Evolutionary conservation across 495 filamentous ascomycete genomes (phyloP), one percentile per base, ranked within the genome.

Genomic region (Staphylotrichum tortipilum): DNA sequence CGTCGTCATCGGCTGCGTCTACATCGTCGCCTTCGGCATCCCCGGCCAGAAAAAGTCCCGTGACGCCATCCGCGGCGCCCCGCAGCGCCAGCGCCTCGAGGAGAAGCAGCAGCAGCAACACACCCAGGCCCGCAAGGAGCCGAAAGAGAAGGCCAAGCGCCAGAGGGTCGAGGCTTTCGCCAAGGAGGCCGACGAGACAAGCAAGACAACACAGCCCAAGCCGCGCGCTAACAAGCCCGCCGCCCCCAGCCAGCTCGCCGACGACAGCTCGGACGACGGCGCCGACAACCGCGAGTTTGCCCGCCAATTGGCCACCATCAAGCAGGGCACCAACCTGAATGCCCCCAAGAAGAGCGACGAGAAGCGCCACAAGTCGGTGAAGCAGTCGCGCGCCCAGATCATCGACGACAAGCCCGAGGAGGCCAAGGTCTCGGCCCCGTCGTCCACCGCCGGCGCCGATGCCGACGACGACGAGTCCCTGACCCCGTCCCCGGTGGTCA

Each of bases 391-490:
- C 23, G 75, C 75, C 28, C 68, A 71, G 42, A 64, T 72, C 49
- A 65, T 70, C 36, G 50, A 65, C 17, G 59, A 61, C 12, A 49
- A 47, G 29, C 57, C 51, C 42, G 51, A 52, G 21, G 59, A 68
- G 15, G 64, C 51, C 54, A 75, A 73, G 52, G 60, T 65, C 28
- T 75, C 75, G n/a, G 70, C 70, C 17, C 73, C 77, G 4, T 87
- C 85, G 7, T 94, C 88, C 3, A 85, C 84, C 18, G 78, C 82
- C 33, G 86, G 83, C 17, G 84, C 74, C 7, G 88, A 94, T 66
- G 88, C 83, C 14, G 88, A 92, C 63, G 89, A 88, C 61, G 85
- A 89, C 56, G 74, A 85, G 49, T 89, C 86, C 8, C 68, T 81
- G 10, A 64, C 72, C 37, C 73, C 71, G 42, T 88, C 85, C 22